Percentiles rank a stretch among this genome's conserved stretches.
These are phyloP conservation scores for Carex sylvatica DNA, from an alignment of 202 grass and related monocot genomes.

Conservation along the genomic window DNA sequence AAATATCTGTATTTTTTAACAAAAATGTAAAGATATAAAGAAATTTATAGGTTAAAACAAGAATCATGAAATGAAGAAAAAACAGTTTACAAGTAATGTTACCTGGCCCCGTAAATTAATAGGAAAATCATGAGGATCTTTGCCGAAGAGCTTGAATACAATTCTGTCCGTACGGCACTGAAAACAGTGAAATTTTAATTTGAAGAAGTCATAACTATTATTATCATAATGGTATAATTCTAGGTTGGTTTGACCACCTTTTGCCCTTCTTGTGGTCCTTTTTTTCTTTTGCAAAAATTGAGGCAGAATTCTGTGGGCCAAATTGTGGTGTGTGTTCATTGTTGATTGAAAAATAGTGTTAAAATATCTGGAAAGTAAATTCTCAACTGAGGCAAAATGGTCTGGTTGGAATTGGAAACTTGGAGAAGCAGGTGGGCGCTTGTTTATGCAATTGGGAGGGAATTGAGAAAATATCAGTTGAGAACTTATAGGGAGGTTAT, in stretches of 20 bases:
- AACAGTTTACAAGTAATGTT: constrained; percentile 25
- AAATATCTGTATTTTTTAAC: constrained; percentile 59
- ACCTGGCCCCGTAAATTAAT: constrained; percentile 77
- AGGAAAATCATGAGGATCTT: constrained; percentile 94
- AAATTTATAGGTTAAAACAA: constrained; percentile 17
- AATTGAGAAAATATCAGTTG: neutral
- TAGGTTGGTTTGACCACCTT: neutral
- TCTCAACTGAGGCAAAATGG: neutral
- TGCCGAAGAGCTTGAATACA: constrained; percentile 93
- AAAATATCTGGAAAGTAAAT: neutral
- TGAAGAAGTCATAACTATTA: neutral
- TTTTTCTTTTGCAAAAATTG: neutral
- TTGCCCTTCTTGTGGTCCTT: neutral
- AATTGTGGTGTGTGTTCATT: neutral
- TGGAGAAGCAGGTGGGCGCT: neutral
- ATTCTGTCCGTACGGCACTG: constrained; percentile 95
- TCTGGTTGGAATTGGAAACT: neutral
- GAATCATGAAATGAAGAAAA: constrained; percentile 14
- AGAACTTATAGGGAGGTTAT: neutral
- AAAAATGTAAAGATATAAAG: constrained; percentile 22
- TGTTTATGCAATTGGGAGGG: neutral
- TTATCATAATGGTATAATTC: neutral
- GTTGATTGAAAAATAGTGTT: neutral
- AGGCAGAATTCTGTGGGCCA: neutral
- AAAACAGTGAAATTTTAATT: constrained; percentile 25